Evolutionary conservation across 2,329 filamentous ascomycete genomes (phyloP), one percentile per base, ranked within the genome.

Genomic region (Arthrinium phaeospermum): DNA sequence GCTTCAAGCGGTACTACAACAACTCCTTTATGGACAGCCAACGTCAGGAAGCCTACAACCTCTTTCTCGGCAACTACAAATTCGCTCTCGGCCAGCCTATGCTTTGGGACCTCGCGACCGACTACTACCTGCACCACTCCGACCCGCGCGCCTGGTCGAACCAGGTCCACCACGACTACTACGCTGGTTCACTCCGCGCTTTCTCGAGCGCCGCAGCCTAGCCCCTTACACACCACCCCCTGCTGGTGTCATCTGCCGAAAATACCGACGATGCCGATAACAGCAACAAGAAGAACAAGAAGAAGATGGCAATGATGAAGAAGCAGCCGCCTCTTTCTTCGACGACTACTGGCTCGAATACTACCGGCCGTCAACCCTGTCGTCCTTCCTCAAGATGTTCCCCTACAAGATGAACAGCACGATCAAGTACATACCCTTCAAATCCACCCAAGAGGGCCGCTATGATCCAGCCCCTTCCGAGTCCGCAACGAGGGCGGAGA

Each of bases 301-400:
- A 69, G 57, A 45, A 27, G 49, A 83, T 83, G 4, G 80, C 82
- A 47, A 81, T 84, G 30, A 75, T 80, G 10, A 75, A 76, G 16
- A 80, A 80, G 41, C 87, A 85, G 74, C 85, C 85, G 83, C 93
- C 3, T 84, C 87, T 4, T 90, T 89, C 73, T 94, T 94, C 73
- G 96, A 98, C 79, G 95, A 98, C 81, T 99, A 98, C 82, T 99
- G 96, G 96, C 86, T 96, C 10, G 96, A 99, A 80, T 98, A 98
- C 81, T 99, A 99, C 80, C 91, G 95, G 19, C 96, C 96, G 0
- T 88, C 94, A 10, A 94, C 93, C 0, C 84, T 98, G 1, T 98
- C 96, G 0, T 96, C 94, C 0, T 94, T 98, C 76, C 89, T 92
- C 19, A 99, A 98, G 80, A 93, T 98, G 80, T 98, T 98, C 80